phyloP scores from a whole-genome alignment of 139 green algal species.

The Chlorella sp. region DNA sequence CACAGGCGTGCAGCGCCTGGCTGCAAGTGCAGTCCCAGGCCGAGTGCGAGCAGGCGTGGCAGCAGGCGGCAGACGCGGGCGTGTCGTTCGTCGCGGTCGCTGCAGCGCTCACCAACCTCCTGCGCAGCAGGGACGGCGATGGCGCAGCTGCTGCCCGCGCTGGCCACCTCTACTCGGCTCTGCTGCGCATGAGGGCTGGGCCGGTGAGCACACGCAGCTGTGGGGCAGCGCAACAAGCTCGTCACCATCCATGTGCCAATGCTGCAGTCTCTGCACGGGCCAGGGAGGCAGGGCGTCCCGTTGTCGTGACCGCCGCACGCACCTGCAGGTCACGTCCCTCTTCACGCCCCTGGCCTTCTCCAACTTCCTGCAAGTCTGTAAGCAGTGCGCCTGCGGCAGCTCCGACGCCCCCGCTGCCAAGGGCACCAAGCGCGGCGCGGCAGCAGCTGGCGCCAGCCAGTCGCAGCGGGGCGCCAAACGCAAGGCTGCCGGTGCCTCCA shows the following conservation, averaged over 20 bases:
- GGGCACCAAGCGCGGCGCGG: too few relatives aligned
- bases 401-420: too few relatives aligned
- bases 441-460: too few relatives aligned
- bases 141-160: too few relatives aligned
- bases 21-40: background rate
- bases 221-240: background rate
- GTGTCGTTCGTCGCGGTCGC: background rate
- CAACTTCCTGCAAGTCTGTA: background rate
- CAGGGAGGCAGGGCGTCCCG: background rate
- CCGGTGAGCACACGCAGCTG: background rate
- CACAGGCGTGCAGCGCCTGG: background rate
- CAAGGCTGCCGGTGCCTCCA: too few relatives aligned
- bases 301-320: too few relatives aligned
- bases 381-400: background rate
- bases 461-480: too few relatives aligned
- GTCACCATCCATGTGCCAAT: background rate
- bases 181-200: background rate
- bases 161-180: background rate
- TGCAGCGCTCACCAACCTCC: background rate
- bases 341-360: background rate
- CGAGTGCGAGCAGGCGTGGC: background rate
- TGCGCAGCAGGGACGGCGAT: background rate
- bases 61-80: background rate
- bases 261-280: background rate
- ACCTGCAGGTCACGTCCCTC: background rate